phyloP scores from a whole-genome alignment of 2,329 filamentous ascomycete species.

The Fusarium citri region DNA sequence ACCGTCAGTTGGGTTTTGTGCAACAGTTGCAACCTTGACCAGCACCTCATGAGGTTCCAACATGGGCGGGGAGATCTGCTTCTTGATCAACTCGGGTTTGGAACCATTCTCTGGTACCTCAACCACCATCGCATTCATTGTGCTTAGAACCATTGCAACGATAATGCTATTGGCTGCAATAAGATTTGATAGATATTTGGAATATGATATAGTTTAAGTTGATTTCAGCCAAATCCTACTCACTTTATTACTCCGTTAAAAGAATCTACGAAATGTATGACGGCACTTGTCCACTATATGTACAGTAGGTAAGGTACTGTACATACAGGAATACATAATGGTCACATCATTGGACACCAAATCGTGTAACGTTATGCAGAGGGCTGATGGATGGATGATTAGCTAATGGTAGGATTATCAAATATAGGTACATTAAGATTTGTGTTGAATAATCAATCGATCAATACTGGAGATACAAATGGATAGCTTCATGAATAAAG shows the following conservation, averaged over 20 bases:
- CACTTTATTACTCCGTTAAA: not conserved
- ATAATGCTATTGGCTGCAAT: not conserved
- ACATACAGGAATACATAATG: not conserved
- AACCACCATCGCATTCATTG: constrained; percentile 34
- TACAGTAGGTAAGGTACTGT: too few relatives aligned
- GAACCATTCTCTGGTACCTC: constrained; percentile 30
- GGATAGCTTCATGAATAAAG: not conserved
- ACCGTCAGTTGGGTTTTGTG: constrained; percentile 48
- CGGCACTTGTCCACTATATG: not conserved
- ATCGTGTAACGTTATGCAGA: not conserved
- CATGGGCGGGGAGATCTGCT: constrained; percentile 18
- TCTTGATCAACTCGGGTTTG: constrained; percentile 29
- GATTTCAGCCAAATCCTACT: not conserved
- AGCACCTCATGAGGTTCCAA: constrained; percentile 39
- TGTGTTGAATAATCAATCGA: not conserved
- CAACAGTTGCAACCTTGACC: constrained; percentile 40
- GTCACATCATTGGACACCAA: constrained; percentile 1
- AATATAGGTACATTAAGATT: not conserved
- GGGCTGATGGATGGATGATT: not conserved
- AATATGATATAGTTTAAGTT: not conserved
- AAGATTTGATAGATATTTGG: not conserved
- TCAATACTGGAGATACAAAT: not conserved
- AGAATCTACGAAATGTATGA: constrained; percentile 6
- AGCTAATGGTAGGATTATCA: not conserved
- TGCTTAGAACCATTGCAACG: constrained; percentile 22